A percentile compares a stretch with the other conserved stretches of the same genome.
Evolutionary conservation across 2,329 filamentous ascomycete genomes (phyloP).

Genomic region (Fusarium penzigii): DNA sequence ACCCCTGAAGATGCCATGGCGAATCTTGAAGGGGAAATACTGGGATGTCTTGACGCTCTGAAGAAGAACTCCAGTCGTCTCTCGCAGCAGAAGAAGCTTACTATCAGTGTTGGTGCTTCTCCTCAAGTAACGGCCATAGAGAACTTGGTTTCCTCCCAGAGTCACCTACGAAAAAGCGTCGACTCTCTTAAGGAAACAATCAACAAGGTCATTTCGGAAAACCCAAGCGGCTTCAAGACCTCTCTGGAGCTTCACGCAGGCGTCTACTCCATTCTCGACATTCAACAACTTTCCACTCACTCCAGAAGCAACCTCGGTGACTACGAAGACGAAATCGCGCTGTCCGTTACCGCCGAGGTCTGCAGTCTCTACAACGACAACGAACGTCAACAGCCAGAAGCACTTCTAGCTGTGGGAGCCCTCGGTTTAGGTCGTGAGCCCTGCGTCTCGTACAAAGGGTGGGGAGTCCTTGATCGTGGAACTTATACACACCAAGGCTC

Average conservation of each 20-base stretch:
- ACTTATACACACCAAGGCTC: not conserved
- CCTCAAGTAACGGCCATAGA: conserved; percentile 33
- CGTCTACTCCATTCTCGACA: conserved; percentile 64
- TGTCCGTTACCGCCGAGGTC: conserved; percentile 61
- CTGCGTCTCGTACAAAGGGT: conserved; percentile 60
- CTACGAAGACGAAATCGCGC: conserved; percentile 50
- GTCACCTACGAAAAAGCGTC: not conserved
- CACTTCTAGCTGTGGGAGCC: conserved; percentile 57
- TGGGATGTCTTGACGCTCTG: conserved; percentile 31
- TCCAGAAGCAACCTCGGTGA: conserved; percentile 30
- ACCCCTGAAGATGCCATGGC: conserved; percentile 32
- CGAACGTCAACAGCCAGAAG: conserved; percentile 44
- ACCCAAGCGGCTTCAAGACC: conserved; percentile 9
- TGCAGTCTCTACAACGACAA: conserved; percentile 56
- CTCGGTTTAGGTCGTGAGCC: conserved; percentile 63
- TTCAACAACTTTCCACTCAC: conserved; percentile 64
- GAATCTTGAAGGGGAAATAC: conserved; percentile 32
- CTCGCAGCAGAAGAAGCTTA: conserved; percentile 13
- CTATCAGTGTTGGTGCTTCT: conserved; percentile 35
- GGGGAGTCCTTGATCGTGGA: conserved; percentile 55
- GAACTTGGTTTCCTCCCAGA: conserved; percentile 17
- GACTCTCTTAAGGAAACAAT: conserved; percentile 10
- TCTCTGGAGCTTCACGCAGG: conserved; percentile 63
- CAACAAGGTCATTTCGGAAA: not conserved
- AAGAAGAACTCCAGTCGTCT: conserved; percentile 14